Base-by-base conservation (phyloP, 2,329 filamentous ascomycete species). In the Pezicula neosporulosa region DNA sequence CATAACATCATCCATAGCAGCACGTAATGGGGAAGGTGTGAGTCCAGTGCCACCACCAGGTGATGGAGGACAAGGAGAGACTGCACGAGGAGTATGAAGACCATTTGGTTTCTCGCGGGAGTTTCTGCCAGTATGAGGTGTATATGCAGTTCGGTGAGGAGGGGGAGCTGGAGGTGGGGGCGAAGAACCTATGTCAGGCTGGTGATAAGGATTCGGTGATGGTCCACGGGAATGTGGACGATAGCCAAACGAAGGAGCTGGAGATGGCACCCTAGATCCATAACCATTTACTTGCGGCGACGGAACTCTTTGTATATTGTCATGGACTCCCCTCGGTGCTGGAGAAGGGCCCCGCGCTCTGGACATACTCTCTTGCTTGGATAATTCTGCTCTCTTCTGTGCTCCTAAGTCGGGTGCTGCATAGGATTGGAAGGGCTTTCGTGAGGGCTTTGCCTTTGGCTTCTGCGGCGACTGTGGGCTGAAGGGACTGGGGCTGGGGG, bases 1-100 rank as follows among this genome's bases (percentile, higher is more conserved):
- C 83, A 97, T 97, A 4, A 99, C 92, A 68, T 95, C 93, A 65
- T 97, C 93, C 91, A 99, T 99, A 1, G 94, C 94, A 68, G 92
- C 90, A 53, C 94, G 81, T 3, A 99, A 74, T 0, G 94, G 94
- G 2, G 94, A 97, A 1, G 94, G 94, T 0, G 94, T 99, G 67
- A 89, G 74, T 1, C 83, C 84, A 42, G 78, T 81, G 37, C 75
- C 74, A 44, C 77, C 82, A 43, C 77, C 82, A 2, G 88, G 84
- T 5, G 90, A 91, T 4, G 83, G 83, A 3, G 85, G 86, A 35
- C 74, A 77, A 0, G 87, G 86, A 1, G 88, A 89, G 6, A 76
- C 75, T 56, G 69, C 77, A 54, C 80, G 72, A 2, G 83, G 80
- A 1, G 79, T 85, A 49, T 78, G 72, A 50, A 80, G 77, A 8